These are phyloP conservation scores for Glycine soja DNA, from an alignment of 306 rosid species.

Conservation along the genomic window DNA sequence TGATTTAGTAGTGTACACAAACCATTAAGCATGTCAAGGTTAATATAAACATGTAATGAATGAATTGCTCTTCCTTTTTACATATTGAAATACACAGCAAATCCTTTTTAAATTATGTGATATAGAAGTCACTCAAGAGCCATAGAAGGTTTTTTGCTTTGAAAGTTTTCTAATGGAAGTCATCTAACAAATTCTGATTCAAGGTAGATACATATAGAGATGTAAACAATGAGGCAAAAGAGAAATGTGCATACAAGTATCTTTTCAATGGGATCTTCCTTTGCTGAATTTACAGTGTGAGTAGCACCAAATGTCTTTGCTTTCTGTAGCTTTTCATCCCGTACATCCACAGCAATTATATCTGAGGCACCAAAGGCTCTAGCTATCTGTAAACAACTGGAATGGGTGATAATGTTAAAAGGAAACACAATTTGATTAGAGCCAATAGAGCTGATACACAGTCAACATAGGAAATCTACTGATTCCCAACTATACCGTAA, in stretches of 20 bases:
- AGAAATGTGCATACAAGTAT: constrained; percentile 63
- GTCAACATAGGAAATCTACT: too few relatives aligned
- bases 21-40: not conserved
- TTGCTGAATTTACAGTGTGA: constrained; percentile 76
- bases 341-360: constrained; percentile 91
- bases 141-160: not conserved
- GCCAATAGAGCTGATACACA: not conserved
- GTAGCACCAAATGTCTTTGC: constrained; percentile 92
- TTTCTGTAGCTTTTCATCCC: constrained; percentile 83
- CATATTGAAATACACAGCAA: constrained; percentile 1
- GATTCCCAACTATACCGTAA: not conserved
- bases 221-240: constrained; percentile 43
- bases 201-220: not conserved
- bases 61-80: not conserved
- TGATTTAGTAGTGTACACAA: constrained; percentile 3
- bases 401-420: constrained; percentile 45
- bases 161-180: not conserved
- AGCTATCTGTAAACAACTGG: constrained; percentile 99
- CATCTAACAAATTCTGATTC: constrained; percentile 4
- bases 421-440: constrained; percentile 40
- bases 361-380: constrained; percentile 97
- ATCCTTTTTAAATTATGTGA: constrained; percentile 4
- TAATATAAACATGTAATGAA: not conserved
- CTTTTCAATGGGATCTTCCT: constrained; percentile 82
- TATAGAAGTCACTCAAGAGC: not conserved